Base-by-base conservation (phyloP, 306 rosid genomes). In the Fragaria ananassa region DNA sequence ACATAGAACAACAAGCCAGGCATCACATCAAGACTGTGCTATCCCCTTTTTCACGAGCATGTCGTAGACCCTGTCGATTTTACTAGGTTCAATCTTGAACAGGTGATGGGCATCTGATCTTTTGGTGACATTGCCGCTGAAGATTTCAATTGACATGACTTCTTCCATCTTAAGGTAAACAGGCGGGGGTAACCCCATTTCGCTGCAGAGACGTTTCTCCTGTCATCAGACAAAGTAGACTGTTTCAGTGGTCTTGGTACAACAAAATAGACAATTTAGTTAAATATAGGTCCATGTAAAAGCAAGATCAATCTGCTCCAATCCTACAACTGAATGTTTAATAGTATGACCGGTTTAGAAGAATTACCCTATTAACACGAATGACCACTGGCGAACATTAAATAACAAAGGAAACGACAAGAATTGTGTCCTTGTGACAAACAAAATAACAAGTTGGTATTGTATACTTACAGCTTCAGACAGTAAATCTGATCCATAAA, bases 41-140 rank as follows among this genome's bases (percentile, higher is more conserved):
- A 93, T 81, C 56, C 98, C 98, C 82, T 93, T 93, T 56, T 87
- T 91, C 6, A 93, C 78, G 31, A 93, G 97, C 94, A 91, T 91
- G 68, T 93, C 98, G 72, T 87, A 93, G 17, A 93, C 93, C 70
- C 86, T 86, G 83, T 91, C 98, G 70, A 91, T 68, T 80, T 85
- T 90, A 71, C 72, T 66, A 37, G 93, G 63, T 65, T 93, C 98
- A 73, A 91, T 83, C 80, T 90, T 83, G 96, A 93, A 91, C 34
- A 93, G 60, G 66, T 81, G 94, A 81, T 90, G 89, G 54, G 96
- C 98, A 81, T 91, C 98, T 0, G 96, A 84, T 84, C 87, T 90
- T 68, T 88, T 68, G 70, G 84, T 79, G 49, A 89, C 76, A 68
- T 65, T 85, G 49, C 97, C 97, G 44, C 84, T 76, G 76, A 90